Evolutionary conservation across 2,329 filamentous ascomycete species (phyloP).

Genomic region (Phyllosticta citrichinensis): DNA sequence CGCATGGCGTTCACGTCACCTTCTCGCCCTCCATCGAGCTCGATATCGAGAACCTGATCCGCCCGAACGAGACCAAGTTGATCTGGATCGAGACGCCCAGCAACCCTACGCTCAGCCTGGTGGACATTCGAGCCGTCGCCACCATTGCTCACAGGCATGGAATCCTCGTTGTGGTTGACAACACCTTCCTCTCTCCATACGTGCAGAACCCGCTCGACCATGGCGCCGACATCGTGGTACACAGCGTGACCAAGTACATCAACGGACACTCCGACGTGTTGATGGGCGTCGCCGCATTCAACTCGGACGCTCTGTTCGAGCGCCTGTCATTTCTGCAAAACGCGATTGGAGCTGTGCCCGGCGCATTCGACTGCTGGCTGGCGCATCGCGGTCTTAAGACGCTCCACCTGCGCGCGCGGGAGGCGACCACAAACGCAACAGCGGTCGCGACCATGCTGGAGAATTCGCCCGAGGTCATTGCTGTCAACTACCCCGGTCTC

Average conservation of each 20-base stretch:
- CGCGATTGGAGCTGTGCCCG: constrained; percentile 90
- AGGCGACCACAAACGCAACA: constrained; percentile 73
- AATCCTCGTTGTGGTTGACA: constrained; percentile 95
- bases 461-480: constrained; percentile 67
- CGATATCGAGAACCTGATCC: constrained; percentile 77
- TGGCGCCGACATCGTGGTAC: constrained; percentile 92
- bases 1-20: constrained; percentile 87
- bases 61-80: constrained; percentile 70
- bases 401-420: constrained; percentile 79
- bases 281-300: constrained; percentile 96
- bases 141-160: constrained; percentile 76
- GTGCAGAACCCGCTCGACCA: constrained; percentile 92
- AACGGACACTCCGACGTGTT: constrained; percentile 94
- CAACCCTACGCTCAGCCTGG: constrained; percentile 86
- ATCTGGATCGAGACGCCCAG: constrained; percentile 96
- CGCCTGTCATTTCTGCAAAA: constrained; percentile 89
- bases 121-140: constrained; percentile 83
- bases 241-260: constrained; percentile 98
- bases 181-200: constrained; percentile 95
- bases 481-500: constrained; percentile 92
- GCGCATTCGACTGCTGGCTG: constrained; percentile 94
- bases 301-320: constrained; percentile 66
- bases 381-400: constrained; percentile 96
- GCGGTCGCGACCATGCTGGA: constrained; percentile 68
- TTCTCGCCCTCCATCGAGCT: constrained; percentile 90